Conservation (phyloP, 2,329 filamentous ascomycete species). For the Fusarium domesticum region DNA sequence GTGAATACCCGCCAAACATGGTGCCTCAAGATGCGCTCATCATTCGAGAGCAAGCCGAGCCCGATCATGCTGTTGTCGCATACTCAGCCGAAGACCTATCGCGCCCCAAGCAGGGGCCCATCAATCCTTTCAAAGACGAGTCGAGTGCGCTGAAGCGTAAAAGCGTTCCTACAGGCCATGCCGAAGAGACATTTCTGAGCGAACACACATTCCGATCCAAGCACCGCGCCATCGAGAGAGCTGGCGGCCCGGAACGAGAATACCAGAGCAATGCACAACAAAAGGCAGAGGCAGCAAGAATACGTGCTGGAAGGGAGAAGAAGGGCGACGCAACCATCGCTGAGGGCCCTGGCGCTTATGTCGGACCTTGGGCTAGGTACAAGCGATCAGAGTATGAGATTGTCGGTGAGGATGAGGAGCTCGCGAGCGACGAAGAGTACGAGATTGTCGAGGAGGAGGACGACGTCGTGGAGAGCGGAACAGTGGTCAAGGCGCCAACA, state of each 20-base stretch:
- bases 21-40: constrained; percentile 62
- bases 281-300: constrained; percentile 67
- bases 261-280: constrained; percentile 52
- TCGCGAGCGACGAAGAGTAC: constrained; percentile 76
- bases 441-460: constrained; percentile 72
- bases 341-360: constrained; percentile 83
- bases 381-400: constrained; percentile 69
- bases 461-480: constrained; percentile 62
- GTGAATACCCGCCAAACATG: constrained; percentile 65
- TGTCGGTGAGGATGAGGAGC: constrained; percentile 69
- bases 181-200: constrained; percentile 83
- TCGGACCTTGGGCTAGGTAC: constrained; percentile 93
- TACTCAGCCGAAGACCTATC: constrained; percentile 72
- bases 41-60: constrained; percentile 51
- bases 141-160: constrained; percentile 66
- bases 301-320: constrained; percentile 73
- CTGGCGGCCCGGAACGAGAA: constrained; percentile 55
- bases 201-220: constrained; percentile 87
- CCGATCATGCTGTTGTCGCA: constrained; percentile 59
- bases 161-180: constrained; percentile 79
- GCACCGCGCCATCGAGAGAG: constrained; percentile 77
- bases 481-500: constrained; percentile 55
- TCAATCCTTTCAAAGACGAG: constrained; percentile 71
- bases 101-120: constrained; percentile 63
- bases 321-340: constrained; percentile 83